Conservation (phyloP, 2,329 filamentous ascomycete species). For the Aspergillus arachidicola region DNA sequence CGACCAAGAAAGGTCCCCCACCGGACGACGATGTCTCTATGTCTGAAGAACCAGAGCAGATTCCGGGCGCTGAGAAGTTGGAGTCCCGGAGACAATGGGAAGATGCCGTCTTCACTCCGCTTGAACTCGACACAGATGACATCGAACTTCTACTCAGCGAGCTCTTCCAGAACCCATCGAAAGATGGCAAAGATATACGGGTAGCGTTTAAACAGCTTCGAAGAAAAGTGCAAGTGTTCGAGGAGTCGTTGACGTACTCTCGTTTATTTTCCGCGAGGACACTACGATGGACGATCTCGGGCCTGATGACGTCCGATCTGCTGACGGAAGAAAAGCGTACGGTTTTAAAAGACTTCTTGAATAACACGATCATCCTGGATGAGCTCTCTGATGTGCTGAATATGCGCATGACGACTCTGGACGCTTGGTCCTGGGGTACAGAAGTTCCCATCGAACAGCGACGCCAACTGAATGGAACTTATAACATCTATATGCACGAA, state of each 20-base stretch:
- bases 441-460: constrained; percentile 13
- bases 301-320: constrained; percentile 10
- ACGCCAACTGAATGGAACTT: constrained; percentile 14
- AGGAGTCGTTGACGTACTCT: neutral
- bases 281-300: constrained; percentile 9
- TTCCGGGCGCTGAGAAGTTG: neutral
- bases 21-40: neutral
- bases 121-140: neutral
- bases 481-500: constrained; percentile 17
- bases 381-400: constrained; percentile 17
- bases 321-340: constrained; percentile 15
- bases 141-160: constrained; percentile 9
- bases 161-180: constrained; percentile 1
- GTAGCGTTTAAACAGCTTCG: constrained; percentile 8
- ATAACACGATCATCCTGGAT: constrained; percentile 9
- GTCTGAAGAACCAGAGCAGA: constrained; percentile 8
- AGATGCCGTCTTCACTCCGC: constrained; percentile 10
- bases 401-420: constrained; percentile 11
- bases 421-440: constrained; percentile 17
- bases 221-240: constrained; percentile 2
- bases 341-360: constrained; percentile 13
- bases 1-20: constrained; percentile 5
- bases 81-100: constrained; percentile 15
- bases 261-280: neutral
- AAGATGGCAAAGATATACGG: neutral